Percentiles rank a stretch among this genome's conserved stretches.
Conservation (phyloP, 2,329 filamentous ascomycete species). For the Monilinia aucupariae region DNA sequence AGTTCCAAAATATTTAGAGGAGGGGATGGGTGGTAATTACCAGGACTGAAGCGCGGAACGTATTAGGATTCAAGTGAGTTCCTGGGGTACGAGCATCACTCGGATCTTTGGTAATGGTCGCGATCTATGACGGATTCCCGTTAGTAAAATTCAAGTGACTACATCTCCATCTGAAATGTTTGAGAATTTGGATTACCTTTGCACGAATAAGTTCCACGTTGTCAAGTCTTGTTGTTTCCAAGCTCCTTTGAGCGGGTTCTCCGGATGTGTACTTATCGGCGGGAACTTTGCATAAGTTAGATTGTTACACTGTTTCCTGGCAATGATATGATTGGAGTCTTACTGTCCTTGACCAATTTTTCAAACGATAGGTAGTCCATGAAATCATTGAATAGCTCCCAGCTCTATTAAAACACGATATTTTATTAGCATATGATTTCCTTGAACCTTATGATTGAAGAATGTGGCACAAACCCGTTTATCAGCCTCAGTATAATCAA, state of each 20-base stretch:
- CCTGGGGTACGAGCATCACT: neutral
- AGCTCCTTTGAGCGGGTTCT: neutral
- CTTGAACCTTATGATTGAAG: neutral
- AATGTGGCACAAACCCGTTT: neutral
- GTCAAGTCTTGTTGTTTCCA: neutral
- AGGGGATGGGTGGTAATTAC: neutral
- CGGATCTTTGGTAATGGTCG: neutral
- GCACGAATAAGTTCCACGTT: neutral
- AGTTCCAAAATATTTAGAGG: neutral
- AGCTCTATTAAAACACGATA: neutral
- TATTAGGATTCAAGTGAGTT: neutral
- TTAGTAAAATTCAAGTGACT: neutral
- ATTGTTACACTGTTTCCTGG: neutral
- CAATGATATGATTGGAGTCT: neutral
- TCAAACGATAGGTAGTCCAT: neutral
- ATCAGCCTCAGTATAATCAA: neutral
- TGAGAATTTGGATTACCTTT: neutral
- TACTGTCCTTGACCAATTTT: neutral
- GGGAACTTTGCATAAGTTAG: neutral
- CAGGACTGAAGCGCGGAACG: neutral
- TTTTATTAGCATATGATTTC: neutral
- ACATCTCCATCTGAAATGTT: neutral
- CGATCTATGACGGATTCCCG: neutral
- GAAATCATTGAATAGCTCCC: neutral
- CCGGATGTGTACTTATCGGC: neutral